Percentiles rank a stretch among this genome's conserved stretches.
These are phyloP conservation scores for Cocos nucifera DNA, from an alignment of 176 grass and related monocot species.

Conservation along the genomic window DNA sequence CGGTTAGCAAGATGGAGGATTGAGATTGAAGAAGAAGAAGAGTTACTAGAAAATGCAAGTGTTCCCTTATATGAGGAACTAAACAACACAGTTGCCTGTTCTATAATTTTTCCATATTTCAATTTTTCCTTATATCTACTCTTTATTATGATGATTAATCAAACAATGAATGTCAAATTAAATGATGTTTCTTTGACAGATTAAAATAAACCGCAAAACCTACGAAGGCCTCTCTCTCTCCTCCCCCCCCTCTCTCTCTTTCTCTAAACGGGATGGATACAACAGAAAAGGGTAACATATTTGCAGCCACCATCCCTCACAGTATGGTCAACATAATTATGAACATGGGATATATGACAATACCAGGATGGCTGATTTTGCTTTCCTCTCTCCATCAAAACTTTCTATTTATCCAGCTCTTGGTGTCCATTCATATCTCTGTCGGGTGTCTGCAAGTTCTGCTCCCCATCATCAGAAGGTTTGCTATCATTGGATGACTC, in stretches of 20 bases:
- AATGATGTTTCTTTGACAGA: too few species aligned
- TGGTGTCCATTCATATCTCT: slow-evolving; percentile 28
- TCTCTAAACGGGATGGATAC: neutral
- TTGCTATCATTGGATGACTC: slow-evolving; percentile 22
- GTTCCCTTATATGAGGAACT: too few species aligned
- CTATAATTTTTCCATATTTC: too few species aligned
- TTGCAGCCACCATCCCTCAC: neutral
- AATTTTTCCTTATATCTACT: too few species aligned
- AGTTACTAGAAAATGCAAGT: too few species aligned
- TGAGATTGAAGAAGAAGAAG: too few species aligned
- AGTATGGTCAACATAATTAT: neutral
- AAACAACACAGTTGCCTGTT: too few species aligned
- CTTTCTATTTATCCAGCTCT: slow-evolving; percentile 16
- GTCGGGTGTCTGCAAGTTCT: slow-evolving; percentile 12
- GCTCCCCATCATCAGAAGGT: slow-evolving; percentile 17
- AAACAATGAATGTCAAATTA: too few species aligned
- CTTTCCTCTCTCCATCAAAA: neutral
- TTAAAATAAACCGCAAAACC: neutral
- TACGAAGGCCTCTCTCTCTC: neutral
- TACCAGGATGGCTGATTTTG: too few species aligned
- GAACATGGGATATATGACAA: neutral
- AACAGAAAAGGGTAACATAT: neutral
- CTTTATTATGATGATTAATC: too few species aligned
- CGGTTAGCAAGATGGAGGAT: too few species aligned
- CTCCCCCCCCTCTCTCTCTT: neutral